A percentile compares a stretch with the other conserved stretches of the same genome.
phyloP scores from a whole-genome alignment of 2,329 filamentous ascomycete genomes.

The Aspergillus alliaceus region DNA sequence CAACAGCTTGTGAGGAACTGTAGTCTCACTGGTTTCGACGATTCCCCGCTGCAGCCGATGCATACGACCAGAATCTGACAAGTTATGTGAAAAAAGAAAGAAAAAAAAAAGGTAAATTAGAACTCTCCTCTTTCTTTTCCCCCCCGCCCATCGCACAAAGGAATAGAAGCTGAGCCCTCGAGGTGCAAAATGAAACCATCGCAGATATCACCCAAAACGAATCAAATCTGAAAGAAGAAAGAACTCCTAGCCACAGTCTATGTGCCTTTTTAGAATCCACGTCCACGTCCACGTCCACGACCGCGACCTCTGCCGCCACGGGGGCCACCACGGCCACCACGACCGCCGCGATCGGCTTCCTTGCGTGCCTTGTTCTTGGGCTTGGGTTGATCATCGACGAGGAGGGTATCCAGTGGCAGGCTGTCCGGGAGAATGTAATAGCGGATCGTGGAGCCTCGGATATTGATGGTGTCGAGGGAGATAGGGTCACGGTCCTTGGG shows the following conservation, averaged over 20 bases:
- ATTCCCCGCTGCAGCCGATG: not conserved
- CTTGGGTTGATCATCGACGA: slow-evolving; percentile 96
- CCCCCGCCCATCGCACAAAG: not conserved
- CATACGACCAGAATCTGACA: not conserved
- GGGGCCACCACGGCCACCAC: slow-evolving; percentile 50
- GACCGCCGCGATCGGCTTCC: slow-evolving; percentile 62
- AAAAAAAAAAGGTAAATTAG: not conserved
- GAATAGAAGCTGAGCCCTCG: not conserved
- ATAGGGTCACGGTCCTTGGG: slow-evolving; percentile 83
- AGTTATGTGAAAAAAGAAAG: not conserved
- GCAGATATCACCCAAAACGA: slow-evolving; percentile 21
- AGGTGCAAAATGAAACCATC: slow-evolving; percentile 3
- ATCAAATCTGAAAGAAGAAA: slow-evolving; percentile 17
- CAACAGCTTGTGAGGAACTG: not conserved
- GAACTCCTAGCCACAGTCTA: slow-evolving; percentile 11
- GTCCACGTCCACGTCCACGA: slow-evolving; percentile 50
- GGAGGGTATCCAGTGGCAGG: slow-evolving; percentile 87
- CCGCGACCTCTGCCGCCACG: slow-evolving; percentile 52
- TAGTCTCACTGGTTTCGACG: not conserved
- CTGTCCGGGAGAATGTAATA: slow-evolving; percentile 97
- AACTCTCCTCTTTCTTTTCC: not conserved
- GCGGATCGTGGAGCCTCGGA: slow-evolving; percentile 92
- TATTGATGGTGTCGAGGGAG: slow-evolving; percentile 90
- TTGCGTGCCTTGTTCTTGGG: slow-evolving; percentile 99
- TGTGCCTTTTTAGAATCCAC: slow-evolving; percentile 22